These are phyloP conservation scores for Globisporangium splendens DNA, from an alignment of 352 stramenopile species.

Conservation along the genomic window DNA sequence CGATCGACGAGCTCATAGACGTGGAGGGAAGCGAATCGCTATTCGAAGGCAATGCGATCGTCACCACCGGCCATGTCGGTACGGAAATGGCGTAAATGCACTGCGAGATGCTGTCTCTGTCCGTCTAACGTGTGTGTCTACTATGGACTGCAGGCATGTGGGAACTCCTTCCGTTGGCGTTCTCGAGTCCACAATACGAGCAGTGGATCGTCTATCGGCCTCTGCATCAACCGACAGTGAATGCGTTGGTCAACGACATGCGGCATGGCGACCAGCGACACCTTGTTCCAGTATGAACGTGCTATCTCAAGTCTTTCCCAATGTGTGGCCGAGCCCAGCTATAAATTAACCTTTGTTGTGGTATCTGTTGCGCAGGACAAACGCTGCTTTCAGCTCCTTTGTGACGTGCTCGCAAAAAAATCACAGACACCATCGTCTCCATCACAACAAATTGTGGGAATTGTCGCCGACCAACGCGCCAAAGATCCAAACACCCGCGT, in stretches of 20 bases:
- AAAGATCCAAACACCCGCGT: constrained; percentile 17
- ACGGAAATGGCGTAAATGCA: neutral
- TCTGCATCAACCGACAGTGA: constrained; percentile 35
- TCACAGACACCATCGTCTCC: neutral
- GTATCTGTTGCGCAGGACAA: constrained; percentile 35
- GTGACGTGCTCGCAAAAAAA: constrained; percentile 17
- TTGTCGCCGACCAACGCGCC: constrained; percentile 48
- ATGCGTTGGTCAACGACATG: constrained; percentile 34
- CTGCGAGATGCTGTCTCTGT: neutral
- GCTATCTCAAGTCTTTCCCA: neutral
- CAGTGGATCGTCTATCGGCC: constrained; percentile 65
- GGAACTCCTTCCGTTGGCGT: constrained; percentile 43
- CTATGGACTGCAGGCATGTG: constrained; percentile 33
- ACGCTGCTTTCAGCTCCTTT: constrained; percentile 37
- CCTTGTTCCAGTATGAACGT: constrained; percentile 37
- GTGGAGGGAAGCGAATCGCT: constrained; percentile 3
- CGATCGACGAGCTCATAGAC: constrained; percentile 15
- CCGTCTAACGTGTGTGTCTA: neutral
- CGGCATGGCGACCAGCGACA: constrained; percentile 24
- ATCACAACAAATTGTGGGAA: constrained; percentile 31
- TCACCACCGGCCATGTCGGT: constrained; percentile 48
- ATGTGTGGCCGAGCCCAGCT: too few species aligned
- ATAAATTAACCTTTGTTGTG: neutral
- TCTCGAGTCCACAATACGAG: constrained; percentile 25
- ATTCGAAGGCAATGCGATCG: constrained; percentile 21